A percentile compares a stretch with the other conserved stretches of the same genome.
Evolutionary conservation across 2,329 filamentous ascomycete species (phyloP).

Genomic region (Lachnum nothofagi): DNA sequence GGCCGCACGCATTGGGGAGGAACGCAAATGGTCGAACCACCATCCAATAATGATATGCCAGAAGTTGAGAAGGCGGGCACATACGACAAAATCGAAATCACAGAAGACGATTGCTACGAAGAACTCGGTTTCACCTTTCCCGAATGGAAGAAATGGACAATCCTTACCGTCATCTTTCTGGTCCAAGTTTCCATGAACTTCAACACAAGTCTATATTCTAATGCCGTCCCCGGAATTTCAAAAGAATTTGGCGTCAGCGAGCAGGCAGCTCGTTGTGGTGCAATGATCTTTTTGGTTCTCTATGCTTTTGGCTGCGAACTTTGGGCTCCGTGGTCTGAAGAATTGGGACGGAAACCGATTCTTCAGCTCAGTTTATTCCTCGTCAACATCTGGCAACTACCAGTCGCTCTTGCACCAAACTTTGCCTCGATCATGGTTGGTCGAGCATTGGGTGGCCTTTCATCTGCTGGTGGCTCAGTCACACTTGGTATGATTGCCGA

Average conservation of each 20-base stretch:
- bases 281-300: slow-evolving; percentile 70
- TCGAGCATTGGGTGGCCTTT: slow-evolving; percentile 64
- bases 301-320: slow-evolving; percentile 85
- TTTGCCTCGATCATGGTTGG: slow-evolving; percentile 66
- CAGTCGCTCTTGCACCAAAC: slow-evolving; percentile 67
- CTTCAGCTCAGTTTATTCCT: slow-evolving; percentile 68
- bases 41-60: slow-evolving; percentile 7
- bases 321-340: slow-evolving; percentile 84
- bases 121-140: slow-evolving; percentile 61
- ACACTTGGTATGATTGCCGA: slow-evolving; percentile 72
- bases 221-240: slow-evolving; percentile 47
- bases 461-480: slow-evolving; percentile 67
- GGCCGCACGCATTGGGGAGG: slow-evolving; percentile 15
- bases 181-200: slow-evolving; percentile 76
- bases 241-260: slow-evolving; percentile 60
- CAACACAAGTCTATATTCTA: slow-evolving; percentile 70
- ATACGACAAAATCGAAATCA: slow-evolving; percentile 36
- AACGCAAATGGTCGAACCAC: slow-evolving; percentile 5
- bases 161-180: slow-evolving; percentile 67
- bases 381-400: slow-evolving; percentile 73
- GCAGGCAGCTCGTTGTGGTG: slow-evolving; percentile 66
- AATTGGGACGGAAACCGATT: slow-evolving; percentile 71
- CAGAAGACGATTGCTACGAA: slow-evolving; percentile 57
- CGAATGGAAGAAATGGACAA: slow-evolving; percentile 61
- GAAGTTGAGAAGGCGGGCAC: slow-evolving; percentile 15